Percentiles rank a stretch among this genome's conserved stretches.
These are phyloP conservation scores for Penicillium samsonianum DNA, from an alignment of 495 filamentous ascomycete species.

Conservation along the genomic window DNA sequence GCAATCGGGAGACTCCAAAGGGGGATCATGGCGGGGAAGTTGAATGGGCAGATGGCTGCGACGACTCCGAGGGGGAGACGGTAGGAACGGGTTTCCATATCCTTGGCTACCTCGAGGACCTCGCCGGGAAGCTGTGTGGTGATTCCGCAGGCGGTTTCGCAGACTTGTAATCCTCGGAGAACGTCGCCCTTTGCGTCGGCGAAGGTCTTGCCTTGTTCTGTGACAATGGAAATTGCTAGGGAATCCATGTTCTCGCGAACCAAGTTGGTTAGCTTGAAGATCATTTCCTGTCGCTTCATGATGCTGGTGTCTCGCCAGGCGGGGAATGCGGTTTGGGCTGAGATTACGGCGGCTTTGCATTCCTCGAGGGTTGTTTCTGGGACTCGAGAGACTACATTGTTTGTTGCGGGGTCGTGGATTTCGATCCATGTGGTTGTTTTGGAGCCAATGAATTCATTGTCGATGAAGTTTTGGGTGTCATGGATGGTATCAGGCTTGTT, in stretches of 20 bases:
- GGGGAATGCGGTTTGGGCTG: slow-evolving; percentile 86
- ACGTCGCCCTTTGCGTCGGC: slow-evolving; percentile 95
- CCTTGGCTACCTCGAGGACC: slow-evolving; percentile 93
- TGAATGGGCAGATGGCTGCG: slow-evolving; percentile 97
- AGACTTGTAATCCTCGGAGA: slow-evolving; percentile 90
- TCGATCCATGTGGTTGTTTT: slow-evolving; percentile 83
- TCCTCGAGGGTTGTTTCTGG: slow-evolving; percentile 91
- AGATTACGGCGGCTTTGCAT: slow-evolving; percentile 80
- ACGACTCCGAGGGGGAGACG: slow-evolving; percentile 91
- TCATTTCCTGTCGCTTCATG: slow-evolving; percentile 86
- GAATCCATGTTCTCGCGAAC: slow-evolving; percentile 95
- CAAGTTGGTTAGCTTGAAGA: slow-evolving; percentile 90
- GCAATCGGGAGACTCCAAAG: slow-evolving; percentile 96
- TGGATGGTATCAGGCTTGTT: slow-evolving; percentile 1
- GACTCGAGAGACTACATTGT: slow-evolving; percentile 94
- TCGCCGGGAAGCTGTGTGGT: slow-evolving; percentile 92
- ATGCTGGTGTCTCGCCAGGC: slow-evolving; percentile 85
- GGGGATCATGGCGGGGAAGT: slow-evolving; percentile 99
- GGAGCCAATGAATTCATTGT: slow-evolving; percentile 87
- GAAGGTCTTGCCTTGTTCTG: slow-evolving; percentile 98
- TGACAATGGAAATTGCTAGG: slow-evolving; percentile 88
- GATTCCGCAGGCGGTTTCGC: slow-evolving; percentile 92
- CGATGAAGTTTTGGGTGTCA: slow-evolving; percentile 66
- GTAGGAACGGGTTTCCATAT: slow-evolving; percentile 97
- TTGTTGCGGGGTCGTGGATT: slow-evolving; percentile 91